Evolutionary conservation across 331 rosid species (phyloP).

Genomic region (Malus hybrid): DNA sequence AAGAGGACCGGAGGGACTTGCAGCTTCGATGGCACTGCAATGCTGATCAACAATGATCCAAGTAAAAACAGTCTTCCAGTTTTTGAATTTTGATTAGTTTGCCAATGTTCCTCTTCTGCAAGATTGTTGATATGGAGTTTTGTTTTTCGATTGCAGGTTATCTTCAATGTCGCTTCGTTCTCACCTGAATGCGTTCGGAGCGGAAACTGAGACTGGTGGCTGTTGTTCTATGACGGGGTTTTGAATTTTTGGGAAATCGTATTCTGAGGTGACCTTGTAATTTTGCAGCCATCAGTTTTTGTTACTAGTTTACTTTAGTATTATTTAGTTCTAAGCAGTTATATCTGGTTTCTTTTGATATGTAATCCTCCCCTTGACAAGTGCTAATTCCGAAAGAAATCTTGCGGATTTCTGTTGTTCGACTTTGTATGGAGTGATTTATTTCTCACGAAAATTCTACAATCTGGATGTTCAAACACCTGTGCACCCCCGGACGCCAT

Average conservation of each 20-base stretch:
- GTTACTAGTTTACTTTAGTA: background rate
- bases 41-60: constrained; percentile 79
- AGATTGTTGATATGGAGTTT: background rate
- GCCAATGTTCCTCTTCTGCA: background rate
- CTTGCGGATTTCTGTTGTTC: background rate
- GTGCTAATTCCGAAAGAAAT: background rate
- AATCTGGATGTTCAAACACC: too few species aligned
- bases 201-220: background rate
- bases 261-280: constrained; percentile 20
- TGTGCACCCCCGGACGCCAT: too few species aligned
- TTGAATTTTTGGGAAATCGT: background rate
- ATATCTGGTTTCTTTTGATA: background rate
- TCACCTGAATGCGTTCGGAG: constrained; percentile 30
- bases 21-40: constrained; percentile 84
- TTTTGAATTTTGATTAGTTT: background rate
- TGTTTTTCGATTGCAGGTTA: constrained; percentile 51
- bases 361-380: background rate
- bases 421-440: too few species aligned
- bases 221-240: background rate
- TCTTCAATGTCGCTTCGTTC: constrained; percentile 66
- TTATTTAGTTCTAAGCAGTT: background rate
- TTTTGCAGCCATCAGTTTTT: constrained; percentile 15
- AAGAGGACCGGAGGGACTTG: constrained; percentile 86
- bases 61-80: constrained; percentile 33
- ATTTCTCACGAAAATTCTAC: too few species aligned